These are phyloP conservation scores for Aspergillus taichungensis DNA, from an alignment of 495 filamentous ascomycete genomes.

Conservation along the genomic window DNA sequence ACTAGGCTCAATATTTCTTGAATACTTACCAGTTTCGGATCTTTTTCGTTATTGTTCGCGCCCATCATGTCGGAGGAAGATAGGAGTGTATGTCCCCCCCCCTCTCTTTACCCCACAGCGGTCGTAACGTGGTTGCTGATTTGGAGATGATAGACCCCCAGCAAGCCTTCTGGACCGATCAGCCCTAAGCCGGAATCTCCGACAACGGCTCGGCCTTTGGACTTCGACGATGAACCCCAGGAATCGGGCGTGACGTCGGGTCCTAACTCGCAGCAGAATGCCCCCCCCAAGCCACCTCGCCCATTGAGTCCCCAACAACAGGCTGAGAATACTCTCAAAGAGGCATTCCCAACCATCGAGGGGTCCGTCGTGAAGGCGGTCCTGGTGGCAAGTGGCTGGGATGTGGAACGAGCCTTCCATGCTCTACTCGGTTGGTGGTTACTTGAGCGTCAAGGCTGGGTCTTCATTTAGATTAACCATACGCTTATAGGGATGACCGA, in stretches of 20 bases:
- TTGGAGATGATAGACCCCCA: constrained; percentile 15
- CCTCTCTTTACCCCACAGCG: constrained; percentile 2
- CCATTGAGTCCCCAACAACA: constrained; percentile 73
- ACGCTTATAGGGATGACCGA: constrained; percentile 73
- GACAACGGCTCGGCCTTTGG: constrained; percentile 71
- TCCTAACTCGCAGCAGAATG: constrained; percentile 23
- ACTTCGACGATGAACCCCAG: constrained; percentile 80
- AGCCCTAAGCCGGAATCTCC: constrained; percentile 62
- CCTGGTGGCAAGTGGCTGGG: constrained; percentile 72
- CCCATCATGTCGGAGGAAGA: constrained; percentile 33
- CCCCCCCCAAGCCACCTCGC: constrained; percentile 82
- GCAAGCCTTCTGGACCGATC: constrained; percentile 23
- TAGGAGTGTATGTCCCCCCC: constrained; percentile 24
- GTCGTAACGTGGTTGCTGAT: constrained; percentile 15
- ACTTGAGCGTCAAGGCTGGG: constrained; percentile 1
- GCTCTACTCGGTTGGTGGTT: constrained; percentile 66
- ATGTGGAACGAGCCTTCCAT: constrained; percentile 92
- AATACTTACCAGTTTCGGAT: too few species aligned
- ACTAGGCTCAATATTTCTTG: background rate
- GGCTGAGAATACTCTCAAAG: constrained; percentile 79
- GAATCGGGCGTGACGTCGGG: constrained; percentile 44
- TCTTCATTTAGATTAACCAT: constrained; percentile 2
- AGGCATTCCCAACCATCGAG: constrained; percentile 88
- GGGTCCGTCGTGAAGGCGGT: constrained; percentile 77
- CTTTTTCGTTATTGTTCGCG: background rate